Percentiles rank a stretch among this genome's conserved stretches.
These are phyloP conservation scores for Termitomyces sp. DNA, from an alignment of 768 basidiomycete species.

Conservation along the genomic window DNA sequence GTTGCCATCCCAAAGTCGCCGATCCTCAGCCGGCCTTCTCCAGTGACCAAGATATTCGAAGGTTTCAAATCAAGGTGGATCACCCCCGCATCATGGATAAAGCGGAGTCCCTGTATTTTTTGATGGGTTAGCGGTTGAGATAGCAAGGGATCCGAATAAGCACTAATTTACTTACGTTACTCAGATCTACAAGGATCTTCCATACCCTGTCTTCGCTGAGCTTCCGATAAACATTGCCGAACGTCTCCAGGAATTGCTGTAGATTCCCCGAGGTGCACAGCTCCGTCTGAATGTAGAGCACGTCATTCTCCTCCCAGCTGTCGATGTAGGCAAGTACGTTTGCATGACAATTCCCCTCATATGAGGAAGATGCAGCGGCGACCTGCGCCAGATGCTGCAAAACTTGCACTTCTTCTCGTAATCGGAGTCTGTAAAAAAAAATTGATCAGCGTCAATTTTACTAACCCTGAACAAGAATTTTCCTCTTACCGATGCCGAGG, in stretches of 20 bases:
- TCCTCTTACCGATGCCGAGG: conserved; percentile 74
- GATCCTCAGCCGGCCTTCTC: conserved; percentile 86
- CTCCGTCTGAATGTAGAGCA: conserved; percentile 89
- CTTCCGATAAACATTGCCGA: conserved; percentile 76
- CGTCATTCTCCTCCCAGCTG: conserved; percentile 92
- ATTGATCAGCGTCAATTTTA: conserved; percentile 17
- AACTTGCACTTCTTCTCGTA: conserved; percentile 93
- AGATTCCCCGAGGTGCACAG: conserved; percentile 93
- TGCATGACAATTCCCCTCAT: conserved; percentile 45
- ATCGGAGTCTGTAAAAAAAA: conserved; percentile 52
- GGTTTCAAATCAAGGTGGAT: conserved; percentile 98
- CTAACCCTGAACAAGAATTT: conserved; percentile 9
- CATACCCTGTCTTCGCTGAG: conserved; percentile 92
- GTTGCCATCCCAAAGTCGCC: conserved; percentile 99
- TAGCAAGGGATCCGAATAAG: conserved; percentile 19
- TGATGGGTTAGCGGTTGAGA: conserved; percentile 18
- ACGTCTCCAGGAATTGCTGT: conserved; percentile 85
- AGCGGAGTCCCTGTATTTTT: conserved; percentile 63
- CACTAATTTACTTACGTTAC: conserved; percentile 58
- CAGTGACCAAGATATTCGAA: conserved; percentile 90
- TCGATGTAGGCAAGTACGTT: conserved; percentile 88
- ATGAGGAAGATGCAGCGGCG: conserved; percentile 23
- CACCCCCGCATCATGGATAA: conserved; percentile 84
- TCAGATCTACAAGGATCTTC: conserved; percentile 91
- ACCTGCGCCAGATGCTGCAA: conserved; percentile 63